Conservation (phyloP, 371 early-diverging fungal species). For the Saksenaea vasiformis region DNA sequence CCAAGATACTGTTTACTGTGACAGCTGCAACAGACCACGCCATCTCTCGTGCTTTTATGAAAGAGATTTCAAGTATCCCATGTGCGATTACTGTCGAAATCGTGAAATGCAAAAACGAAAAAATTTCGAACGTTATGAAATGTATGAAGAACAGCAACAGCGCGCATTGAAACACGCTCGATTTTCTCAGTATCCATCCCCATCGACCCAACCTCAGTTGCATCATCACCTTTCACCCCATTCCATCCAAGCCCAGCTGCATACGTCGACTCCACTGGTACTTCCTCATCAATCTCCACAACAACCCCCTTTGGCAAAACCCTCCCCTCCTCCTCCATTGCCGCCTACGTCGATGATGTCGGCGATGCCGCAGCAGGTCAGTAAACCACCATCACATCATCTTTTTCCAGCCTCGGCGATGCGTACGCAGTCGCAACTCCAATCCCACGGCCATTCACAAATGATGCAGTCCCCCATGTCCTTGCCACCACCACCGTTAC, state of each 20-base stretch:
- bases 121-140: neutral
- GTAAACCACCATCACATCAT: slow-evolving; percentile 14
- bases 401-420: slow-evolving; percentile 21
- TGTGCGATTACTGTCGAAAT: neutral
- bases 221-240: slow-evolving; percentile 5
- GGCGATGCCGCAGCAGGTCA: slow-evolving; percentile 10
- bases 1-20: neutral
- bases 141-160: neutral
- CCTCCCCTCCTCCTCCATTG: slow-evolving; percentile 11
- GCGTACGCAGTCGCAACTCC: slow-evolving; percentile 33
- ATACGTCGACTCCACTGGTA: slow-evolving; percentile 4
- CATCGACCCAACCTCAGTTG: slow-evolving; percentile 6
- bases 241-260: slow-evolving; percentile 8
- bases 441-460: slow-evolving; percentile 30
- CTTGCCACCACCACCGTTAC: slow-evolving; percentile 10
- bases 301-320: neutral
- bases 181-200: neutral
- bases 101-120: neutral
- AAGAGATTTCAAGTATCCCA: neutral
- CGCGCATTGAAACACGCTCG: neutral
- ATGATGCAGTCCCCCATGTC: slow-evolving; percentile 23
- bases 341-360: slow-evolving; percentile 5
- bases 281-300: slow-evolving; percentile 8
- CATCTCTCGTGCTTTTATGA: neutral
- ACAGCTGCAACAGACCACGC: neutral